These are phyloP conservation scores for Pyrrhoderma lamaoense DNA, from an alignment of 1,284 basidiomycete genomes.

Conservation along the genomic window DNA sequence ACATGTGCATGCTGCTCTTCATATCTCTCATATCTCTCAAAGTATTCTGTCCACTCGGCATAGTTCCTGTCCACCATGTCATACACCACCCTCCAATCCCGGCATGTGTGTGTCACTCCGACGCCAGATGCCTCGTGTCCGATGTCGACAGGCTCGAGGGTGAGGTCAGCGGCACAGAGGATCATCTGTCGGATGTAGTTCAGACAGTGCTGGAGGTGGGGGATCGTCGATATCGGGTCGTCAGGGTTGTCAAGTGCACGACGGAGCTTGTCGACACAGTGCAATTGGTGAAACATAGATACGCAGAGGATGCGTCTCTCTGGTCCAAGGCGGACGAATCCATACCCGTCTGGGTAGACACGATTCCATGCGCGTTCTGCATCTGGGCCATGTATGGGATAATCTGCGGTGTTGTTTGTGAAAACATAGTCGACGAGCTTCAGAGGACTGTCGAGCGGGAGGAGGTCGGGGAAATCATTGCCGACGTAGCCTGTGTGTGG, in stretches of 20 bases:
- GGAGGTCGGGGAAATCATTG: slow-evolving; percentile 14
- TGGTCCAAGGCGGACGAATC: slow-evolving; percentile 18
- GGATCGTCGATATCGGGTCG: slow-evolving; percentile 13
- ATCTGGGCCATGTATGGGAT: slow-evolving; percentile 15
- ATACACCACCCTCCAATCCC: slow-evolving; percentile 16
- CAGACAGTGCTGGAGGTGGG: slow-evolving; percentile 29
- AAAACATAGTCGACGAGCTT: slow-evolving; percentile 8
- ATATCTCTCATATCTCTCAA: not conserved
- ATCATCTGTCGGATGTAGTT: slow-evolving; percentile 20
- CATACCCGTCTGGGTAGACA: slow-evolving; percentile 15
- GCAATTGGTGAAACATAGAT: slow-evolving; percentile 31
- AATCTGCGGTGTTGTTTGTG: slow-evolving; percentile 13
- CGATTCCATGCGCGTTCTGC: slow-evolving; percentile 10
- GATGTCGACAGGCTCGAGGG: slow-evolving; percentile 13
- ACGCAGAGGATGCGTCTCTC: slow-evolving; percentile 17
- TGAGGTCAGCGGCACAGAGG: slow-evolving; percentile 16
- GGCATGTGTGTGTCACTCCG: slow-evolving; percentile 16
- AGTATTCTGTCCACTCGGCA: slow-evolving; percentile 14
- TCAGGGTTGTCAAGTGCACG: slow-evolving; percentile 20
- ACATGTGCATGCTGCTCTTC: slow-evolving; percentile 9
- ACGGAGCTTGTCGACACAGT: slow-evolving; percentile 28
- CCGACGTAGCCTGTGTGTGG: slow-evolving; percentile 11
- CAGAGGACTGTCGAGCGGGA: slow-evolving; percentile 6
- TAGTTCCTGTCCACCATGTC: slow-evolving; percentile 15
- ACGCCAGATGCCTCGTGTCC: slow-evolving; percentile 6